These are phyloP conservation scores for Arthrobotrys entomopaga DNA, from an alignment of 2,329 filamentous ascomycete genomes.

Conservation along the genomic window DNA sequence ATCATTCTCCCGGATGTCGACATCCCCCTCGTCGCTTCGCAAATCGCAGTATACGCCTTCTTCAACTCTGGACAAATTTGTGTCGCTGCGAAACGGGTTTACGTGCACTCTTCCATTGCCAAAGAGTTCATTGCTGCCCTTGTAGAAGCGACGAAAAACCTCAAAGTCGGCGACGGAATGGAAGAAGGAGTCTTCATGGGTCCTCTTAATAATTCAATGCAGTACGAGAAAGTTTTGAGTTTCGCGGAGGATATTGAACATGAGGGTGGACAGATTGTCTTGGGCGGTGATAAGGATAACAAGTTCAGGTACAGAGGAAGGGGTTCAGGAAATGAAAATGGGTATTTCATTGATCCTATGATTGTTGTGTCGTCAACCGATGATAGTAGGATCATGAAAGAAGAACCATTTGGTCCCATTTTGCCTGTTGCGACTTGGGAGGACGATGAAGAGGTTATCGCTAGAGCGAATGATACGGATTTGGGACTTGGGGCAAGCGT, in stretches of 20 bases:
- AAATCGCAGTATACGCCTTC: constrained; percentile 67
- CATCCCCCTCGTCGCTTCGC: constrained; percentile 65
- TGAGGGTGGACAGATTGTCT: constrained; percentile 54
- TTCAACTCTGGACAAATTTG: constrained; percentile 71
- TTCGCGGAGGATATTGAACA: constrained; percentile 58
- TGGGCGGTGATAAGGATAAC: constrained; percentile 59
- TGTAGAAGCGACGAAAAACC: constrained; percentile 63
- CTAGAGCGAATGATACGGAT: constrained; percentile 65
- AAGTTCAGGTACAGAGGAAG: constrained; percentile 58
- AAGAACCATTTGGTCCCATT: constrained; percentile 69
- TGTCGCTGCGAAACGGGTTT: constrained; percentile 68
- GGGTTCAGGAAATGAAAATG: constrained; percentile 57
- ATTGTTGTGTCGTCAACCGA: constrained; percentile 70
- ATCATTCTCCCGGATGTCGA: constrained; percentile 71
- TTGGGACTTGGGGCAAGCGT: constrained; percentile 68
- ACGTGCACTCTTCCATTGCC: constrained; percentile 69
- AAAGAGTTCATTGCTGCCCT: constrained; percentile 65
- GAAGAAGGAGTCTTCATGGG: constrained; percentile 56
- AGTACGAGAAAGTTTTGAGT: constrained; percentile 58
- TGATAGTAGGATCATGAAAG: constrained; percentile 63
- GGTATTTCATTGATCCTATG: constrained; percentile 70
- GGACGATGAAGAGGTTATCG: constrained; percentile 65
- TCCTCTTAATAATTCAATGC: constrained; percentile 57
- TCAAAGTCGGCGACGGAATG: constrained; percentile 65
- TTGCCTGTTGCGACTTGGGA: constrained; percentile 65